phyloP scores from a whole-genome alignment of 192 early-diverging fungal genomes.

The Linnemannia hyalina region DNA sequence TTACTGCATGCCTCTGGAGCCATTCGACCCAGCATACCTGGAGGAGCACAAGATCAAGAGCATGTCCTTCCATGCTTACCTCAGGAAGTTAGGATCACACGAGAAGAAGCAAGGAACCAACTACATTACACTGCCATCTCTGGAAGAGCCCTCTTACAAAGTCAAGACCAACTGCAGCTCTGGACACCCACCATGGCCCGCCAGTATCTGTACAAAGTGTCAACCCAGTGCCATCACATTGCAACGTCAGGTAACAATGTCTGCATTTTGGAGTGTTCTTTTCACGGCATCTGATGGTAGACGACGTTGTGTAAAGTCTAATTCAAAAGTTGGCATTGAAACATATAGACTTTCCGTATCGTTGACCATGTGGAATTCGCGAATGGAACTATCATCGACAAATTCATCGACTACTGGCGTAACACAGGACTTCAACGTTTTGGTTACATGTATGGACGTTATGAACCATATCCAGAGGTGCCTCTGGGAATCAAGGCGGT shows the following conservation, averaged over 20 bases:
- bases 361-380: conserved; percentile 99
- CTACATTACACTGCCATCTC: conserved; percentile 78
- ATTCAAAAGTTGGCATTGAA: too few relatives aligned
- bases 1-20: conserved; percentile 94
- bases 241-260: conserved; percentile 72
- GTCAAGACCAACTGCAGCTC: conserved; percentile 85
- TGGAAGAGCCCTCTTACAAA: conserved; percentile 87
- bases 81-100: conserved; percentile 79
- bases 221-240: conserved; percentile 95
- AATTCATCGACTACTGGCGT: conserved; percentile 91
- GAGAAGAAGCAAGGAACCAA: conserved; percentile 71
- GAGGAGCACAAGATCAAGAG: conserved; percentile 96
- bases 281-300: too few relatives aligned
- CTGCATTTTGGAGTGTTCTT: neutral
- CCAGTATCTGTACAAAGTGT: conserved; percentile 97
- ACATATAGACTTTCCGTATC: conserved; percentile 84
- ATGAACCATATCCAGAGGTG: conserved; percentile 90
- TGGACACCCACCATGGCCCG: conserved; percentile 91
- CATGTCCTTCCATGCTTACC: conserved; percentile 94
- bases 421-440: conserved; percentile 89
- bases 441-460: conserved; percentile 95
- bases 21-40: conserved; percentile 90
- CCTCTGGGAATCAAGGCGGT: conserved; percentile 97
- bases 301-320: too few relatives aligned
- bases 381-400: conserved; percentile 79